These are phyloP conservation scores for Naumovozyma dairenensis DNA, from an alignment of 805 yeast genomes.

Conservation along the genomic window DNA sequence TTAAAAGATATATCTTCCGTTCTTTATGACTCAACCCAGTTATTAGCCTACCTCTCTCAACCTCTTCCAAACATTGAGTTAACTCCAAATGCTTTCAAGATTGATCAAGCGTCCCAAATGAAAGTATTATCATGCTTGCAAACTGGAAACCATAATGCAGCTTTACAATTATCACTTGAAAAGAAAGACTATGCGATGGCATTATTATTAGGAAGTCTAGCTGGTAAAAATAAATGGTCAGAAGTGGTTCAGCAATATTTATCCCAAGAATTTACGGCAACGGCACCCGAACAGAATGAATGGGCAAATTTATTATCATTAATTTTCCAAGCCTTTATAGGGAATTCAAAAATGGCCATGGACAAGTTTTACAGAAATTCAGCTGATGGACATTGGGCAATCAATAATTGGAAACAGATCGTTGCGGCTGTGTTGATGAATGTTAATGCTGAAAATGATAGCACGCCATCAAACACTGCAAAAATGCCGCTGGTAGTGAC, in stretches of 20 bases:
- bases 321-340: constrained; percentile 54
- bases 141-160: constrained; percentile 56
- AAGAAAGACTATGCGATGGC: constrained; percentile 73
- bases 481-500: constrained; percentile 21
- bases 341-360: constrained; percentile 46
- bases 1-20: constrained; percentile 29
- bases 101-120: constrained; percentile 29
- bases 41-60: constrained; percentile 18
- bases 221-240: constrained; percentile 53
- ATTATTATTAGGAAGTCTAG: constrained; percentile 54
- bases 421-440: constrained; percentile 33
- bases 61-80: constrained; percentile 9
- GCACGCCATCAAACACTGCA: background rate
- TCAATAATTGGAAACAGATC: constrained; percentile 42
- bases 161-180: constrained; percentile 51
- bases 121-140: constrained; percentile 35
- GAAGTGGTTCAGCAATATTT: constrained; percentile 50
- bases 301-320: constrained; percentile 38
- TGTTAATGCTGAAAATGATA: constrained; percentile 4
- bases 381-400: constrained; percentile 39
- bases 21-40: constrained; percentile 27
- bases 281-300: constrained; percentile 30
- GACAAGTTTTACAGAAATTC: constrained; percentile 36
- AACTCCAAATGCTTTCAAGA: constrained; percentile 31
- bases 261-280: constrained; percentile 36